Evolutionary conservation across 2,329 filamentous ascomycete genomes (phyloP), one percentile per base, ranked within the genome.

Genomic region (Cercospora brassicicola): DNA sequence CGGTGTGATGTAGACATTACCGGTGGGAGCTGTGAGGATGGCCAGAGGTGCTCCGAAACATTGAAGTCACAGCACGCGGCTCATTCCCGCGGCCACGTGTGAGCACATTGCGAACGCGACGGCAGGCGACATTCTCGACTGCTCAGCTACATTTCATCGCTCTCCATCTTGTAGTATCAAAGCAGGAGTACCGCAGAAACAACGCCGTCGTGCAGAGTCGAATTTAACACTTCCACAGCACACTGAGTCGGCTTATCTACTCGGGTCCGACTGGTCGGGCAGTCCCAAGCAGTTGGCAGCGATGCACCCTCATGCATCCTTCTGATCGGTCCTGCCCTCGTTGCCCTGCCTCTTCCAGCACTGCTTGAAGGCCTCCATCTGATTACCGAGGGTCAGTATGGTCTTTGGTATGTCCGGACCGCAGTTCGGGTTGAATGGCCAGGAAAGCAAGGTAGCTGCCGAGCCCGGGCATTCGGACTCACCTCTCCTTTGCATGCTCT

Each of bases 341-440:
- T 98, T 98, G 59, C 93, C 90, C 75, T 96, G 90, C 71, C 85
- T 85, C 82, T 96, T 97, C 94, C 94, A 98, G 81, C 94, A 98
- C 75, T 90, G 87, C 76, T 89, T 89, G 78, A 98, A 98, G 2
- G 86, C 85, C 77, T 95, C 90, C 91, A 98, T 96, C 94, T 98
- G 73, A 26, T 56, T 42, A 10, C 33, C 3, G 20, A 28, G 10
- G 48, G 73, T 73, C 69, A 75, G 68, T 45, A 63, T 36, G 61
- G 30, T 6, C 2, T 39, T 18, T 45, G 48, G 8, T 13, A 51
- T 51, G 45, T 51, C 45, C 36, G 45, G 45, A 51, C 45, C 45
- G 45, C 45, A 51, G 45, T 51, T 51, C 45, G 45, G 45, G 45
- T 20, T 20, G 45, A 51, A 51, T 51, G 45, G 45, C 45, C 45